phyloP scores from a whole-genome alignment of 1,139 yeast genomes.

The Yamadazyma trypodendri region DNA sequence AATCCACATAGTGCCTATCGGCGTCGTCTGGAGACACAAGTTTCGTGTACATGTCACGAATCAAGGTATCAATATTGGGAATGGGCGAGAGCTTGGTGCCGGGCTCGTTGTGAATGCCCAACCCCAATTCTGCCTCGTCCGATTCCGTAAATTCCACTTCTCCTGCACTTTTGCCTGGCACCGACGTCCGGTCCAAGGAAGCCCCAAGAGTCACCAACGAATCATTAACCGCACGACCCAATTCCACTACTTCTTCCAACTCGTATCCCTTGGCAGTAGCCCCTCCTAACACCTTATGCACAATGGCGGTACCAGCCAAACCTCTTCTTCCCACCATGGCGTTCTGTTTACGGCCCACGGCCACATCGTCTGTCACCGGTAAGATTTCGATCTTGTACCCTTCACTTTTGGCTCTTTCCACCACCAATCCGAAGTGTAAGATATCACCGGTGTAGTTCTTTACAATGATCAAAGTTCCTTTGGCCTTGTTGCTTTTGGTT shows the following conservation, averaged over 20 bases:
- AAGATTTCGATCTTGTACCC: slow-evolving; percentile 73
- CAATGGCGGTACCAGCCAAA: slow-evolving; percentile 82
- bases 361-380: slow-evolving; percentile 85
- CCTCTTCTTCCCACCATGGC: slow-evolving; percentile 93
- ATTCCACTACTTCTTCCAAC: slow-evolving; percentile 35
- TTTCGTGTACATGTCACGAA: slow-evolving; percentile 52
- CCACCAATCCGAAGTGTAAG: slow-evolving; percentile 86
- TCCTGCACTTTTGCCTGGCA: slow-evolving; percentile 69
- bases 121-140: slow-evolving; percentile 81
- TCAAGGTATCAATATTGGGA: slow-evolving; percentile 60
- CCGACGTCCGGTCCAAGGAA: slow-evolving; percentile 83
- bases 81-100: slow-evolving; percentile 74
- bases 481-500: slow-evolving; percentile 53
- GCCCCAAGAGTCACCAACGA: slow-evolving; percentile 86
- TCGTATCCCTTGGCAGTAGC: slow-evolving; percentile 46
- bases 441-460: slow-evolving; percentile 95
- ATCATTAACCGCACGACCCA: slow-evolving; percentile 62
- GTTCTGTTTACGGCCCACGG: slow-evolving; percentile 84
- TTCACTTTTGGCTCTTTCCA: slow-evolving; percentile 77
- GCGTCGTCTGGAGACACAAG: slow-evolving; percentile 53
- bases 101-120: slow-evolving; percentile 96
- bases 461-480: slow-evolving; percentile 71
- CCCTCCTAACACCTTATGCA: slow-evolving; percentile 84
- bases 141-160: slow-evolving; percentile 42
- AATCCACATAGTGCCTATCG: slow-evolving; percentile 72